phyloP scores from a whole-genome alignment of 345 rosid genomes.

The Syzygium jambos region DNA sequence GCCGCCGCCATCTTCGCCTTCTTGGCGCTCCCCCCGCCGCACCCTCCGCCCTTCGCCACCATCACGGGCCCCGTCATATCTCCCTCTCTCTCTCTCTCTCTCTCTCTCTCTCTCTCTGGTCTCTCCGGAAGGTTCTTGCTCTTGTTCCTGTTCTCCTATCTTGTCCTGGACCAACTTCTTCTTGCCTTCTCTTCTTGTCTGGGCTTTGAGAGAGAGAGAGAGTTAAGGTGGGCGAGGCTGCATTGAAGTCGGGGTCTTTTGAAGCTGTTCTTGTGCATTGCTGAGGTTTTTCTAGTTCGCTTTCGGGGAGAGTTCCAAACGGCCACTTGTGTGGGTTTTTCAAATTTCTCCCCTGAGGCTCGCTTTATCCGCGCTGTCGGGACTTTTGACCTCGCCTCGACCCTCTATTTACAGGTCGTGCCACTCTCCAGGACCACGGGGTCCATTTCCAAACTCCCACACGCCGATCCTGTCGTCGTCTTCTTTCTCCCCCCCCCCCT shows the following conservation, averaged over 20 bases:
- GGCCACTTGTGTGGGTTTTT: constrained; percentile 48
- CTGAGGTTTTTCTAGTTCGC: background rate
- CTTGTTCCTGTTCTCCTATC: background rate
- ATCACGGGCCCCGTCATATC: constrained; percentile 80
- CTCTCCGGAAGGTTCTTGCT: background rate
- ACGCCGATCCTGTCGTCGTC: background rate
- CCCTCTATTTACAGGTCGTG: background rate
- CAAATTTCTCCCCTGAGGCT: constrained; percentile 24
- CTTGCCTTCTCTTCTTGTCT: background rate
- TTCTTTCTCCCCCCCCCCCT: background rate
- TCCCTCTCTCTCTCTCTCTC: background rate
- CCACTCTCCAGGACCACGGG: background rate
- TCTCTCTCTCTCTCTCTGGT: background rate
- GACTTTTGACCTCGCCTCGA: background rate
- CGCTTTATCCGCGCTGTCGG: constrained; percentile 16
- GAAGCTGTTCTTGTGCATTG: constrained; percentile 7
- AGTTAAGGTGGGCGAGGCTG: constrained; percentile 6
- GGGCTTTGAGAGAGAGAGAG: background rate
- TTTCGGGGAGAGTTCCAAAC: constrained; percentile 34
- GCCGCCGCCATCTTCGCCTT: constrained; percentile 13
- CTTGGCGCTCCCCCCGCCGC: constrained; percentile 41
- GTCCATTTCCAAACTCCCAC: background rate
- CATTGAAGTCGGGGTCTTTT: constrained; percentile 29
- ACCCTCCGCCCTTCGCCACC: constrained; percentile 74
- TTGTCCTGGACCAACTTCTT: background rate